Percentiles rank a stretch among this genome's conserved stretches.
phyloP scores from a whole-genome alignment of 2,329 filamentous ascomycete species.

The Pyrenophora teres region DNA sequence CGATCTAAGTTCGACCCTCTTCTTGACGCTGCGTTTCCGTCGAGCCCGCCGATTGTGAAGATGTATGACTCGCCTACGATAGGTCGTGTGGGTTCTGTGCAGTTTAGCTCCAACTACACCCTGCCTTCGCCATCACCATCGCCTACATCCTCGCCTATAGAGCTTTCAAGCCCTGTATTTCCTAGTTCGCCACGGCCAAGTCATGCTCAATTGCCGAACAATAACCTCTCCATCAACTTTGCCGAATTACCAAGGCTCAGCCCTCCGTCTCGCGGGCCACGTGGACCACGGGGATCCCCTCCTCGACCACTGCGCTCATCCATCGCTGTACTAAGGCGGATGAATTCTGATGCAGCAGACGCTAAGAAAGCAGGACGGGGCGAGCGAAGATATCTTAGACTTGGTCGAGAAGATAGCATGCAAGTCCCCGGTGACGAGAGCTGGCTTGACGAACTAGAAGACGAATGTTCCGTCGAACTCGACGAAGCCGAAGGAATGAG shows the following conservation, averaged over 20 bases:
- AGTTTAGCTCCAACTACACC: slow-evolving; percentile 25
- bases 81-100: slow-evolving; percentile 15
- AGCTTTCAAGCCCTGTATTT: slow-evolving; percentile 10
- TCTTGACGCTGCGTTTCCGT: slow-evolving; percentile 27
- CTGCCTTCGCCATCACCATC: slow-evolving; percentile 19
- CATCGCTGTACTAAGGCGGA: slow-evolving; percentile 48
- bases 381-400: slow-evolving; percentile 46
- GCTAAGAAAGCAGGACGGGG: slow-evolving; percentile 28
- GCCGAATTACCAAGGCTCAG: slow-evolving; percentile 26
- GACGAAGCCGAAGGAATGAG: slow-evolving; percentile 27
- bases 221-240: slow-evolving; percentile 27
- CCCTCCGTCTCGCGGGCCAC: slow-evolving; percentile 34
- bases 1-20: slow-evolving; percentile 27
- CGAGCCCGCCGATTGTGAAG: slow-evolving; percentile 1
- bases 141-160: slow-evolving; percentile 18
- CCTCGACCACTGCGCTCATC: slow-evolving; percentile 46
- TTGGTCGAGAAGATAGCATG: slow-evolving; percentile 47
- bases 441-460: slow-evolving; percentile 35
- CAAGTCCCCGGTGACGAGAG: slow-evolving; percentile 36
- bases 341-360: slow-evolving; percentile 49
- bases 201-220: slow-evolving; percentile 23
- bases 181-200: slow-evolving; percentile 32
- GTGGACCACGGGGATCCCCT: slow-evolving; percentile 45
- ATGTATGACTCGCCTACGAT: slow-evolving; percentile 15
- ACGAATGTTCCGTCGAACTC: slow-evolving; percentile 19